Conservation (phyloP, 2,329 filamentous ascomycete species). For the Raffaelea deltoideospora region DNA sequence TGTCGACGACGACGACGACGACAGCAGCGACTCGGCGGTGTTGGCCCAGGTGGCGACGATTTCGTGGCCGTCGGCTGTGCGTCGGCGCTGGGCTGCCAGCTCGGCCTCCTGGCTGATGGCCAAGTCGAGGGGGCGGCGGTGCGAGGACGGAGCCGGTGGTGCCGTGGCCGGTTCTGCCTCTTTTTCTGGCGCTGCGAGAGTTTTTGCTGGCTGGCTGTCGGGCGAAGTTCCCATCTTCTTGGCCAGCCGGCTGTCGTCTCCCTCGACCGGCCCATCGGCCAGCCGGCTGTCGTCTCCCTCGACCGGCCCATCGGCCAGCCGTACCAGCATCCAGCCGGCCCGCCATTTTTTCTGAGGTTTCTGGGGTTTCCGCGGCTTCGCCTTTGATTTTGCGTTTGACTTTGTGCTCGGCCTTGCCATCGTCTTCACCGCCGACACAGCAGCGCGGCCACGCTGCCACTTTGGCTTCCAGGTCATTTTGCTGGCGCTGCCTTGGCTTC, state of each 20-base stretch:
- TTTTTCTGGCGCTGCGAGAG: neutral
- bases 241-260: no score
- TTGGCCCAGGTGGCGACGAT: constrained; percentile 4
- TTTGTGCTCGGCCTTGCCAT: no score
- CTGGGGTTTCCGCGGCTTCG: no score
- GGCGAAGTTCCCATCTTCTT: no score
- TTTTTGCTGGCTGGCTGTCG: neutral
- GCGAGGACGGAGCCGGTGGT: no score
- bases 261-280: neutral
- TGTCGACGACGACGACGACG: neutral
- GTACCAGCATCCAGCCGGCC: constrained; percentile 5
- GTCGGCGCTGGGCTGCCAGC: neutral
- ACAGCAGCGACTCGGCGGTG: neutral
- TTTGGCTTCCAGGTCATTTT: no score
- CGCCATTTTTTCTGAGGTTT: no score
- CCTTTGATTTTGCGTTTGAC: no score
- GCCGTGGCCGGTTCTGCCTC: neutral
- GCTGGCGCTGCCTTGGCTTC: no score
- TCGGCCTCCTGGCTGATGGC: constrained; percentile 1
- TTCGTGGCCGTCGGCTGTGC: constrained; percentile 2
- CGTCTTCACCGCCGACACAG: no score
- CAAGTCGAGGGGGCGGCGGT: neutral
- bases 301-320: neutral
- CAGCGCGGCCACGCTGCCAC: no score
- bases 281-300: no score